phyloP scores from a whole-genome alignment of 1,139 yeast species.

The Saccharomyces hybrid region DNA sequence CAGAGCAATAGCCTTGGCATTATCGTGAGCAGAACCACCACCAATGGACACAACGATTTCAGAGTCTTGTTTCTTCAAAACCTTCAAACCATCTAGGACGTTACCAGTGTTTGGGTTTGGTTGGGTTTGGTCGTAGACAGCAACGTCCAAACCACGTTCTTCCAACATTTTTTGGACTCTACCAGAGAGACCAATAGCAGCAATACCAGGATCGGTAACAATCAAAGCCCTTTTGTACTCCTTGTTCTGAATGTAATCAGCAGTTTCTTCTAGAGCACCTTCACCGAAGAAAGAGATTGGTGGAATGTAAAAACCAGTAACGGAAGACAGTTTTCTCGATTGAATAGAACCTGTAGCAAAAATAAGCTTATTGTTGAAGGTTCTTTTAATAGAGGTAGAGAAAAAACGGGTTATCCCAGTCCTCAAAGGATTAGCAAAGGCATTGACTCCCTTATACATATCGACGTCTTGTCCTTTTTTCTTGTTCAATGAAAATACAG shows the following conservation, averaged over 20 bases:
- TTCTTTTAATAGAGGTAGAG: not conserved
- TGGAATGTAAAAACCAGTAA: slow-evolving; percentile 17
- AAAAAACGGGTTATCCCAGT: not conserved
- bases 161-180: slow-evolving; percentile 12
- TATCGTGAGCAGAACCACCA: slow-evolving; percentile 22
- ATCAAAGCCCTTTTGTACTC: slow-evolving; percentile 13
- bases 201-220: slow-evolving; percentile 20
- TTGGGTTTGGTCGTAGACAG: slow-evolving; percentile 16
- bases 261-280: slow-evolving; percentile 18
- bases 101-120: slow-evolving; percentile 18
- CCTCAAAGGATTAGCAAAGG: not conserved
- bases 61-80: slow-evolving; percentile 11
- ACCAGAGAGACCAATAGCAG: slow-evolving; percentile 16
- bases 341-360: not conserved
- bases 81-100: slow-evolving; percentile 14
- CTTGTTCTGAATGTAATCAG: slow-evolving; percentile 11
- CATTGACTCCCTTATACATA: not conserved
- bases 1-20: slow-evolving; percentile 19
- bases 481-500: not conserved
- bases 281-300: slow-evolving; percentile 20
- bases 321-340: slow-evolving; percentile 7
- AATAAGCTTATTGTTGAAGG: not conserved
- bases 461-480: not conserved
- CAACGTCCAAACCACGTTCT: slow-evolving; percentile 10
- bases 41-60: slow-evolving; percentile 19